Evolutionary conservation across 768 basidiomycete species (phyloP).

Genomic region (Dendrothele bispora): DNA sequence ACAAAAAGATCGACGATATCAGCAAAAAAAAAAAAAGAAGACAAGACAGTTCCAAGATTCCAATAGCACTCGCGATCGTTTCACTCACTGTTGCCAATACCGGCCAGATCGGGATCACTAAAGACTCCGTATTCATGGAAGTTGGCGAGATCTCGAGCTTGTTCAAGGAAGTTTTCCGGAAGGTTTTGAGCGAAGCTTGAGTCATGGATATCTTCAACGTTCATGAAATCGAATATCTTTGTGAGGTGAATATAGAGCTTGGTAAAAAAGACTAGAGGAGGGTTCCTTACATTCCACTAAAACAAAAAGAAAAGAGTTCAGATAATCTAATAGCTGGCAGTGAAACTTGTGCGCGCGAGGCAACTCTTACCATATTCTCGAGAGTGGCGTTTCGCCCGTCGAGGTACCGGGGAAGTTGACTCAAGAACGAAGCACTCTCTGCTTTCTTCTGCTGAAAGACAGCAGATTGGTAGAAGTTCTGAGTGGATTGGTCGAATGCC

Average conservation of each 20-base stretch:
- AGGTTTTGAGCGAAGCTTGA: conserved; percentile 46
- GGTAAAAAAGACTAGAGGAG: no score
- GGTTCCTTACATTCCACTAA: conserved; percentile 42
- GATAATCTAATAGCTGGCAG: neutral
- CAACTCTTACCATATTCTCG: conserved; percentile 69
- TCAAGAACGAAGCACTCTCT: conserved; percentile 49
- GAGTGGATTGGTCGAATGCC: conserved; percentile 49
- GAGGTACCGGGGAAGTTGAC: conserved; percentile 47
- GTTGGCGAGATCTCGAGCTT: conserved; percentile 62
- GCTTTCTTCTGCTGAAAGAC: conserved; percentile 45
- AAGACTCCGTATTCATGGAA: conserved; percentile 76
- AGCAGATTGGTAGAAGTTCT: conserved; percentile 54
- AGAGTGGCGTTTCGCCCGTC: conserved; percentile 48
- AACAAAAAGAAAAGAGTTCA: conserved; percentile 1
- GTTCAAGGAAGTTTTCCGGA: conserved; percentile 48
- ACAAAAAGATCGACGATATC: neutral
- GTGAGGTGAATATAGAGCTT: no score
- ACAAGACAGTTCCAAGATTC: neutral
- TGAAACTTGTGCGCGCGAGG: conserved; percentile 16
- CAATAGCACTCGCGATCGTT: neutral
- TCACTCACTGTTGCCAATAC: conserved; percentile 65
- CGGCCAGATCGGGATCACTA: conserved; percentile 44
- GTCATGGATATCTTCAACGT: conserved; percentile 70
- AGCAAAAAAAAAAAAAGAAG: neutral
- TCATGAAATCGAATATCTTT: conserved; percentile 73